Percentiles rank a stretch among this genome's conserved stretches.
Conservation (phyloP, 202 grass and related monocot genomes). For the Musa balbisiana region DNA sequence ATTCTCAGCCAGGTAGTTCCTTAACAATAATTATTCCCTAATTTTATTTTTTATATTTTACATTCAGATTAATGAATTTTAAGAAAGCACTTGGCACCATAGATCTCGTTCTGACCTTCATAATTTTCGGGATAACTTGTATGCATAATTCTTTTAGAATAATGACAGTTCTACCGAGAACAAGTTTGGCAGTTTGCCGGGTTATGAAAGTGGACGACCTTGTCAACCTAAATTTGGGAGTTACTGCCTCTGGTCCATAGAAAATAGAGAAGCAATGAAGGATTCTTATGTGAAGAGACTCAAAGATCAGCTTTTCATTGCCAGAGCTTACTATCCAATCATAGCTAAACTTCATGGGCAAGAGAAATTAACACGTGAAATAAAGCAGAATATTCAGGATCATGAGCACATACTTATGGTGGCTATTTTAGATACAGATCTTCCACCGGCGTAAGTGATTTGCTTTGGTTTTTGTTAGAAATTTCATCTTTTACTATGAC, state of each 20-base stretch:
- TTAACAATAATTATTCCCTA: too few relatives aligned
- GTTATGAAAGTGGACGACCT: slow-evolving; percentile 60
- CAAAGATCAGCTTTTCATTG: slow-evolving; percentile 86
- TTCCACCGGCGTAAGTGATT: slow-evolving; percentile 72
- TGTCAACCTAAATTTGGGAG: slow-evolving; percentile 93
- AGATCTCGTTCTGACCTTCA: slow-evolving; percentile 14
- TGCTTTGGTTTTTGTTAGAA: neutral
- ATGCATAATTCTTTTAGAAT: slow-evolving; percentile 32
- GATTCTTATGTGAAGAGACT: slow-evolving; percentile 67
- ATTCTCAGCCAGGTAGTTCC: too few relatives aligned
- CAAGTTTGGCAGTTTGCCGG: slow-evolving; percentile 39
- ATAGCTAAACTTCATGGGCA: slow-evolving; percentile 81
- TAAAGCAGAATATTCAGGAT: slow-evolving; percentile 97
- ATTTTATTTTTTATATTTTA: too few relatives aligned
- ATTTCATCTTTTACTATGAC: neutral
- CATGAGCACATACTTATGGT: slow-evolving; percentile 83
- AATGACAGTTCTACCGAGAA: neutral
- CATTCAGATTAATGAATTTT: neutral
- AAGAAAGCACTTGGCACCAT: neutral
- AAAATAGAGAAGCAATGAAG: slow-evolving; percentile 84
- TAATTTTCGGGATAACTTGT: neutral
- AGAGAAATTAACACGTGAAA: slow-evolving; percentile 52
- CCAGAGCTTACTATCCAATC: slow-evolving; percentile 85
- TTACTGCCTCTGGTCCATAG: slow-evolving; percentile 91
- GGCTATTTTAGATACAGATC: slow-evolving; percentile 77